Conservation (phyloP, 768 basidiomycete genomes). For the Tulasnella sp. region DNA sequence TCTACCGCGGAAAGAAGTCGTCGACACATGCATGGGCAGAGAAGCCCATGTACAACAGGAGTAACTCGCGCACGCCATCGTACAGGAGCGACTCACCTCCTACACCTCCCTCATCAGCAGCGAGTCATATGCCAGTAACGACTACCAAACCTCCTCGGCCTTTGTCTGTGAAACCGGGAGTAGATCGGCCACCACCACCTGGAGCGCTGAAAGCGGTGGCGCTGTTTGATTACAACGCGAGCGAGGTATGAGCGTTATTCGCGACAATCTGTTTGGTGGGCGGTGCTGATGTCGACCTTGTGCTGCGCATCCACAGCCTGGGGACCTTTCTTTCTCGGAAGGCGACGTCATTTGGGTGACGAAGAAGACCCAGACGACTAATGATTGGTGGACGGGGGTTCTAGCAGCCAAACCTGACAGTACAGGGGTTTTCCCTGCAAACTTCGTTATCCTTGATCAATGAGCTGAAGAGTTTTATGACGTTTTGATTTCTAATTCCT, state of each 20-base stretch:
- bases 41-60: not conserved
- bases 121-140: not conserved
- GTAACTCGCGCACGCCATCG: not conserved
- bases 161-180: constrained; percentile 8
- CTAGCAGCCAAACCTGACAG: not conserved
- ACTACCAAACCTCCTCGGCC: not conserved
- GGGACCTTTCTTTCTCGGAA: constrained; percentile 17
- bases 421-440: constrained; percentile 17
- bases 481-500: too few relatives aligned
- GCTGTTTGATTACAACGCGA: constrained; percentile 15
- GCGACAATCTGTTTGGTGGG: too few relatives aligned
- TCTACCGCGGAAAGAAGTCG: not conserved
- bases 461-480: not conserved
- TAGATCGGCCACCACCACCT: not conserved
- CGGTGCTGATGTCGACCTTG: not conserved
- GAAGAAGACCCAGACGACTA: constrained; percentile 13
- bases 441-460: constrained; percentile 10
- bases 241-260: constrained; percentile 8
- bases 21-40: not conserved
- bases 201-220: constrained; percentile 12
- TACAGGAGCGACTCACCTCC: not conserved
- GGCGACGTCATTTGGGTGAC: constrained; percentile 17
- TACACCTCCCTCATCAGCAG: not conserved
- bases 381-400: constrained; percentile 19
- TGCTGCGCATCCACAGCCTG: not conserved